Conservation (phyloP, 495 filamentous ascomycete genomes). For the Neurospora intermedia region DNA sequence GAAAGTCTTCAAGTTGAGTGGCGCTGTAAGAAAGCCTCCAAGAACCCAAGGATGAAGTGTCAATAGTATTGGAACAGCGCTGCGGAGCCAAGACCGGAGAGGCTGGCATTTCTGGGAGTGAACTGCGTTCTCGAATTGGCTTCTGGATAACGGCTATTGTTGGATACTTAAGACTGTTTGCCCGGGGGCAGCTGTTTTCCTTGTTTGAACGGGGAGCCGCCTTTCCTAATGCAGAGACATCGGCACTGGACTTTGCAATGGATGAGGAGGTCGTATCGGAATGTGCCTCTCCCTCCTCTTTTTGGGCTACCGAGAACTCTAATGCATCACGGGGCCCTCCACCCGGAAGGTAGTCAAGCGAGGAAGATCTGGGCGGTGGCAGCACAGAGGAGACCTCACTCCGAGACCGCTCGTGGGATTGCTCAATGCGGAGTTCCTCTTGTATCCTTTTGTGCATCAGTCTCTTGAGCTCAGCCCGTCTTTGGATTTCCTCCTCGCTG, state of each 20-base stretch:
- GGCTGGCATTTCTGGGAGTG: slow-evolving; percentile 18
- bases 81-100: slow-evolving; percentile 23
- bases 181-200: slow-evolving; percentile 9
- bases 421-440: slow-evolving; percentile 37
- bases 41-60: slow-evolving; percentile 26
- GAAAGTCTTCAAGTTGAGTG: slow-evolving; percentile 20
- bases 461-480: slow-evolving; percentile 40
- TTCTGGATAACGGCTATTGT: slow-evolving; percentile 1
- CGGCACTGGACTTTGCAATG: neutral
- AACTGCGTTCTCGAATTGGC: slow-evolving; percentile 7
- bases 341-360: slow-evolving; percentile 15
- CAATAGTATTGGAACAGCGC: slow-evolving; percentile 16
- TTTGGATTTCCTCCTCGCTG: slow-evolving; percentile 37
- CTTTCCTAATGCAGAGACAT: neutral
- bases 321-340: slow-evolving; percentile 31
- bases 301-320: slow-evolving; percentile 25
- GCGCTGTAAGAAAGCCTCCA: slow-evolving; percentile 30
- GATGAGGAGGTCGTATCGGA: neutral
- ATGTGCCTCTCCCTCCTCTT: neutral
- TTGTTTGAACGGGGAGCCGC: neutral
- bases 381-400: slow-evolving; percentile 3
- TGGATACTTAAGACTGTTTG: slow-evolving; percentile 14
- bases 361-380: neutral
- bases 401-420: slow-evolving; percentile 12
- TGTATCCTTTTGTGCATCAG: slow-evolving; percentile 41